A percentile compares a stretch with the other conserved stretches of the same genome.
Conservation (phyloP, 495 filamentous ascomycete genomes). For the Neurospora sp. region DNA sequence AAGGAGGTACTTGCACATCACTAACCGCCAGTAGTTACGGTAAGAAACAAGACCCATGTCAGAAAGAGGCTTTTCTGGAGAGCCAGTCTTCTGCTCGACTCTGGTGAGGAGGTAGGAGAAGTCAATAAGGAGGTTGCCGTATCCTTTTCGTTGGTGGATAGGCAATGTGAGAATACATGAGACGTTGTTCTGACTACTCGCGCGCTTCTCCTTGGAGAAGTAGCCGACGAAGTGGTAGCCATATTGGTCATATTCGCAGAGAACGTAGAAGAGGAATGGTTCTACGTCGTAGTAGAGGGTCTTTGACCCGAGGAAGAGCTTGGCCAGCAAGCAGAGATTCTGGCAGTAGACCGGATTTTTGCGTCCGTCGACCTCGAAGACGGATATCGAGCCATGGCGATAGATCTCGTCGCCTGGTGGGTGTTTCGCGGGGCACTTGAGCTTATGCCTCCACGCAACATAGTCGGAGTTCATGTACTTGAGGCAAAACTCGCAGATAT, state of each 20-base stretch:
- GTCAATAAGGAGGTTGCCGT: slow-evolving; percentile 91
- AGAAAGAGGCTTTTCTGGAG: slow-evolving; percentile 93
- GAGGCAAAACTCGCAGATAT: slow-evolving; percentile 97
- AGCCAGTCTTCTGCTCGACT: slow-evolving; percentile 88
- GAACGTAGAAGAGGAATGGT: slow-evolving; percentile 96
- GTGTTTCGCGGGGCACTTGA: slow-evolving; percentile 93
- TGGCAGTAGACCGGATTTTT: slow-evolving; percentile 98
- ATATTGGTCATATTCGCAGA: slow-evolving; percentile 87
- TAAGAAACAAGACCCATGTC: slow-evolving; percentile 98
- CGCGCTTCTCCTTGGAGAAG: slow-evolving; percentile 98
- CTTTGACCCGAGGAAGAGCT: slow-evolving; percentile 93
- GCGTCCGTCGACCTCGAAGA: slow-evolving; percentile 94
- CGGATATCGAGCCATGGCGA: slow-evolving; percentile 82
- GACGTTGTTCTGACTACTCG: slow-evolving; percentile 89
- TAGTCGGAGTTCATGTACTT: slow-evolving; percentile 99
- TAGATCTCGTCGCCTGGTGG: slow-evolving; percentile 98
- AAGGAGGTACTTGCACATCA: slow-evolving; percentile 70
- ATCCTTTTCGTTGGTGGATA: slow-evolving; percentile 93
- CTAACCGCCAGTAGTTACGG: slow-evolving; percentile 88
- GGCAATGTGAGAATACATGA: slow-evolving; percentile 94
- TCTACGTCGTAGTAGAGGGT: slow-evolving; percentile 98
- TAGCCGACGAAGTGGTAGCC: slow-evolving; percentile 98
- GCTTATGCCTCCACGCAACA: slow-evolving; percentile 93
- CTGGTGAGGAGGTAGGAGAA: slow-evolving; percentile 95
- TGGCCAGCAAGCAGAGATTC: slow-evolving; percentile 90